Conservation (phyloP, 169 alveolate species). For the Plasmodium relictum region DNA sequence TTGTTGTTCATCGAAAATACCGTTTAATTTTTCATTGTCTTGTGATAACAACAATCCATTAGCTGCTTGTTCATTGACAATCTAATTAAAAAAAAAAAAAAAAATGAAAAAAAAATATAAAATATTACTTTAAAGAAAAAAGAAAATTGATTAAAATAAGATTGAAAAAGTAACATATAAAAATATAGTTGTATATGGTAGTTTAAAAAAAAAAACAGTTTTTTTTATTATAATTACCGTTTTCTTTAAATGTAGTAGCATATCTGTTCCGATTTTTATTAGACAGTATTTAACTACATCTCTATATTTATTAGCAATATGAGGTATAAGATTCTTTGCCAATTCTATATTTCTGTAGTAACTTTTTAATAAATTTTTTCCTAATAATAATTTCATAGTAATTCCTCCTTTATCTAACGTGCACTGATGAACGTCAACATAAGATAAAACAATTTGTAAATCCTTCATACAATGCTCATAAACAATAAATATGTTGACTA, state of each 20-base stretch:
- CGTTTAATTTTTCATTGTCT: slow-evolving; percentile 76
- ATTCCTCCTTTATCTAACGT: slow-evolving; percentile 86
- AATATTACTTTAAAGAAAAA: not conserved
- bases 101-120: not conserved
- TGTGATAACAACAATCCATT: slow-evolving; percentile 74
- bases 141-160: not conserved
- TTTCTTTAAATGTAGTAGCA: slow-evolving; percentile 74
- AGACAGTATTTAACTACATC: slow-evolving; percentile 76
- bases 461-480: slow-evolving; percentile 79
- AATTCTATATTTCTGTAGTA: slow-evolving; percentile 71
- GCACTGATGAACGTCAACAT: slow-evolving; percentile 90
- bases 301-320: slow-evolving; percentile 62
- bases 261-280: slow-evolving; percentile 74
- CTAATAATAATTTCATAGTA: slow-evolving; percentile 83
- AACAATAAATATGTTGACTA: slow-evolving; percentile 69
- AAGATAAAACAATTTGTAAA: slow-evolving; percentile 86
- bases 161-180: not conserved
- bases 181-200: not conserved
- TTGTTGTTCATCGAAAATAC: slow-evolving; percentile 75
- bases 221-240: slow-evolving; percentile 27
- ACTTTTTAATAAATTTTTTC: slow-evolving; percentile 79
- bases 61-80: slow-evolving; percentile 75
- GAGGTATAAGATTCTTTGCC: slow-evolving; percentile 69
- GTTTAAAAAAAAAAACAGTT: not conserved
- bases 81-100: slow-evolving; percentile 31